phyloP scores from a whole-genome alignment of 257 asterid species.

The Solanum paucissectum region DNA sequence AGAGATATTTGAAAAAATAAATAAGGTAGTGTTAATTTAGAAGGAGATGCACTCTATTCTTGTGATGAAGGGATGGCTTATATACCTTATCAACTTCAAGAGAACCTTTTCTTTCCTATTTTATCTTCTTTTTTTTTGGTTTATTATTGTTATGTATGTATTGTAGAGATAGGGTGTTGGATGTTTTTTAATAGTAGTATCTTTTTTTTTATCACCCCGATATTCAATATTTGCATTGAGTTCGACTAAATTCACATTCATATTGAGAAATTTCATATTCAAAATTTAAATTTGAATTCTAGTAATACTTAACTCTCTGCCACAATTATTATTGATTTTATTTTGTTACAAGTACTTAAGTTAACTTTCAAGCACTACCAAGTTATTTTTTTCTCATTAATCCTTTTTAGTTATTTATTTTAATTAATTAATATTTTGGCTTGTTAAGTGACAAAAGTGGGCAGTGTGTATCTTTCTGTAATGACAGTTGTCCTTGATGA shows the following conservation, averaged over 20 bases:
- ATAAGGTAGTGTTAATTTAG: constrained; percentile 8
- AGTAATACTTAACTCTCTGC: not conserved
- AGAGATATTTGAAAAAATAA: not conserved
- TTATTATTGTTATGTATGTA: constrained; percentile 9
- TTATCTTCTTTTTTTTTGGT: not conserved
- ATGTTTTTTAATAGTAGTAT: not conserved
- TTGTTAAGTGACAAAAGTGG: constrained; percentile 33
- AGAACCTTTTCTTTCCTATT: constrained; percentile 12
- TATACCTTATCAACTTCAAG: constrained; percentile 47
- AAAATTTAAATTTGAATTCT: accelerated
- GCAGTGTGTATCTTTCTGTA: constrained; percentile 39
- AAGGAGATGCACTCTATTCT: constrained; percentile 29
- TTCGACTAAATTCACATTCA: not conserved
- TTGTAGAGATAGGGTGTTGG: not conserved
- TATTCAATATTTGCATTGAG: not conserved
- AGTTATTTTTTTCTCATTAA: not conserved
- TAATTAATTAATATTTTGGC: not conserved
- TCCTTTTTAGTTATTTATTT: not conserved
- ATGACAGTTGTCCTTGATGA: constrained; percentile 72
- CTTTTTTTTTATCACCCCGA: constrained; percentile 17
- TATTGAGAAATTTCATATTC: not conserved
- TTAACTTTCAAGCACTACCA: not conserved
- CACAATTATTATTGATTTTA: not conserved
- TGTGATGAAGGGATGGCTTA: constrained; percentile 37
- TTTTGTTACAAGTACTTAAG: constrained; percentile 4